A percentile compares a stretch with the other conserved stretches of the same genome.
Conservation (phyloP, 2,329 filamentous ascomycete species). For the Alternaria brassicicola region DNA sequence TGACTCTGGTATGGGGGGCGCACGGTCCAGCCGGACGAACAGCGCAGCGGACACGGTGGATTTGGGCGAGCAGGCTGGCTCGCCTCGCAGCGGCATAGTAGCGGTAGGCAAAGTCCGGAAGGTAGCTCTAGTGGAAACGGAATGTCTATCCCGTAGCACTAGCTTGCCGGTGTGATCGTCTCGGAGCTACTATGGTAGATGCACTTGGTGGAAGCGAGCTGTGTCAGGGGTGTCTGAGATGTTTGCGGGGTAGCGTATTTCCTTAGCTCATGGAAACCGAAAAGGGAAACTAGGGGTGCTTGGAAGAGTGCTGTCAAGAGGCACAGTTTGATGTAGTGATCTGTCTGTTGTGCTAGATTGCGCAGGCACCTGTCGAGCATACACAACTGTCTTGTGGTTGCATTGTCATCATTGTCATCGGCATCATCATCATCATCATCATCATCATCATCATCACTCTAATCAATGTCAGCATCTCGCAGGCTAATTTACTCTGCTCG, state of each 20-base stretch:
- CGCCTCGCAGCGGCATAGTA: constrained; percentile 18
- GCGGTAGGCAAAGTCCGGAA: constrained; percentile 18
- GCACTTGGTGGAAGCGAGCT: constrained; percentile 8
- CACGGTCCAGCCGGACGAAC: constrained; percentile 20
- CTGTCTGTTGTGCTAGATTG: constrained; percentile 3
- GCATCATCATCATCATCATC: background rate
- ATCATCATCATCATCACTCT: background rate
- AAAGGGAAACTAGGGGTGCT: constrained; percentile 11
- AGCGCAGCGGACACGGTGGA: constrained; percentile 8
- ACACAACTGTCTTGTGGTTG: background rate
- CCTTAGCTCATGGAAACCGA: constrained; percentile 39
- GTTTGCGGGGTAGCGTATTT: constrained; percentile 45
- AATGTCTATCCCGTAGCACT: constrained; percentile 4
- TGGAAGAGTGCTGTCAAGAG: constrained; percentile 1
- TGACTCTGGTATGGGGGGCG: constrained; percentile 22
- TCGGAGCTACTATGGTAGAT: constrained; percentile 17
- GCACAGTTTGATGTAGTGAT: background rate
- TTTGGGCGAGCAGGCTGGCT: constrained; percentile 24
- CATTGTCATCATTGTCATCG: background rate
- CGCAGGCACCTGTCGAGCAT: background rate
- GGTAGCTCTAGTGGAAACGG: constrained; percentile 18
- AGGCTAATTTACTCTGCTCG: background rate
- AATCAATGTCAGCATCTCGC: background rate
- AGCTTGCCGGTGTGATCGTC: constrained; percentile 17
- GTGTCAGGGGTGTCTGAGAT: constrained; percentile 26